phyloP scores from a whole-genome alignment of 192 early-diverging fungal species.

The Spizellomyces punctatus region DNA sequence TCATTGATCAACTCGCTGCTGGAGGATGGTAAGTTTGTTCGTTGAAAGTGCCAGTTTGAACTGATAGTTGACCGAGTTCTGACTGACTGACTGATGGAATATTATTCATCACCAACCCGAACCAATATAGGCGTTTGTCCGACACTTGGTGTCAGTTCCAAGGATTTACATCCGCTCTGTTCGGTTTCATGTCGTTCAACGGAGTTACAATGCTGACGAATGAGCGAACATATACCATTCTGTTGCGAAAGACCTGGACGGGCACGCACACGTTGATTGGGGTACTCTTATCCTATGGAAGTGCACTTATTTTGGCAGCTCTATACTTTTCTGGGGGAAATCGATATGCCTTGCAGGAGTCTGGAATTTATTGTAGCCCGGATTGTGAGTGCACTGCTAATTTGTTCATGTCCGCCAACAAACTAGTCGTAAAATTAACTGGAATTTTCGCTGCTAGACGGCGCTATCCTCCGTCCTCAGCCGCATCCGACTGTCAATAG shows the following conservation, averaged over 20 bases:
- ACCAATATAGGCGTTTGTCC: neutral
- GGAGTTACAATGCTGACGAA: constrained; percentile 12
- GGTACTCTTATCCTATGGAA: neutral
- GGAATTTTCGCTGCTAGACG: neutral
- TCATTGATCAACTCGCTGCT: neutral
- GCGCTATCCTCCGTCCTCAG: constrained; percentile 13
- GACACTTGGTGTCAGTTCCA: constrained; percentile 29
- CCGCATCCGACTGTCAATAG: constrained; percentile 9
- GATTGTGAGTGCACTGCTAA: constrained; percentile 15
- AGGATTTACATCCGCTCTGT: constrained; percentile 6
- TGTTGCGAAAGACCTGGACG: constrained; percentile 20
- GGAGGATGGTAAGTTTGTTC: constrained; percentile 4
- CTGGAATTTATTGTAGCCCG: constrained; percentile 22
- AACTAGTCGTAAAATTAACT: neutral
- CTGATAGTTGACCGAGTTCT: neutral
- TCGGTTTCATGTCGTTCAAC: constrained; percentile 14
- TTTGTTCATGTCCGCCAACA: neutral
- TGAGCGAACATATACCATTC: constrained; percentile 15
- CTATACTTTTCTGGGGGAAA: constrained; percentile 7
- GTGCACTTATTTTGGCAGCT: neutral
- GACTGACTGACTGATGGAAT: neutral
- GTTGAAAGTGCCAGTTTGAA: neutral
- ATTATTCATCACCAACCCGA: neutral
- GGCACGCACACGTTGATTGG: constrained; percentile 1
- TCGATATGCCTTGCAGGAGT: constrained; percentile 15